Base-by-base conservation (phyloP, 2,329 filamentous ascomycete species). In the Aspergillus felis region DNA sequence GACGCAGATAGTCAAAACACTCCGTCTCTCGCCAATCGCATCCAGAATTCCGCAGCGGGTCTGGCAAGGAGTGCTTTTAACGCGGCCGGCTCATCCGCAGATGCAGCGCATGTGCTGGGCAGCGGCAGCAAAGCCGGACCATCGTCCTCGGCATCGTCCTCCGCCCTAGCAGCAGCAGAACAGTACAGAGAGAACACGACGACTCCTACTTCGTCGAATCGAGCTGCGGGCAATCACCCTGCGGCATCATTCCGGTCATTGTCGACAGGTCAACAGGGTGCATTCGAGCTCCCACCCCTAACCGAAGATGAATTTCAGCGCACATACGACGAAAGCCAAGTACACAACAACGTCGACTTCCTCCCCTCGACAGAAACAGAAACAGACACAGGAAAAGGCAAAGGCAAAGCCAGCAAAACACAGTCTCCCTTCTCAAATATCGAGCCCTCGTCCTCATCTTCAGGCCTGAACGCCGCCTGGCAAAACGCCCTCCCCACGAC, bases 11-110 rank as follows among this genome's bases (percentile, higher is more conserved):
- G 62, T 38, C 60, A 64, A 59, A 55, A 58, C 25, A 50, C 55
- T 20, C 59, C 58, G 22, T 72, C 69, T 17, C 55, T 75, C 17
- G 51, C 68, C 17, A 54, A 46, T 53, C 65, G 66, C 27, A 69
- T 71, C 46, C 68, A 71, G 54, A 64, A 66, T 51, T 78, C 75
- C 27, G 75, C 75, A 29, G 67, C 63, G 12, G 66, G 68, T 0
- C 68, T 78, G 29, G 61, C 73, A 24, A 66, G 66, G 24, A 69
- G 68, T 60, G 62, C 68, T n/a, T 69, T 77, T 49, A 61, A 57
- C 47, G 55, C 63, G 24, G 58, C 68, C 3, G 51, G 54, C 24
- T 52, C 66, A 9, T 57, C 64, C 2, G 52, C 59, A 22, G 66
- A 70, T 57, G 53, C 67, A 20, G 63, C 65, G 9, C 60, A 65